Conservation (phyloP, 2,329 filamentous ascomycete genomes). For the Pseudocercospora fijiensis region DNA sequence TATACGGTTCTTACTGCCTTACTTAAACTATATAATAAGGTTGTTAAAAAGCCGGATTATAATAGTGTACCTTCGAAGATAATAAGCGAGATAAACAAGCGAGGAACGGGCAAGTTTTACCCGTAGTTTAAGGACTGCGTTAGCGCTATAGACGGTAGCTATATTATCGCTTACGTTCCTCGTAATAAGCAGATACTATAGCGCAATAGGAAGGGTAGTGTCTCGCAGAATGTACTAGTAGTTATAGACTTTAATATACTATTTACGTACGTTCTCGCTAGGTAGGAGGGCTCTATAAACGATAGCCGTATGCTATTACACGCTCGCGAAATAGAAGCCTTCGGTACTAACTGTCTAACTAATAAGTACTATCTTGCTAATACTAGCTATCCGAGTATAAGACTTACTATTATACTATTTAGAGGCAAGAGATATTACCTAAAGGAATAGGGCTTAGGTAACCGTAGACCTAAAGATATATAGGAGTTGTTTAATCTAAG, state of each 20-base stretch:
- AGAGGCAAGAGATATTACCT: not conserved
- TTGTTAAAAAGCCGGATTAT: too few species aligned
- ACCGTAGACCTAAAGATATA: not conserved
- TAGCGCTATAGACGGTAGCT: not conserved
- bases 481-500: not conserved
- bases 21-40: not conserved
- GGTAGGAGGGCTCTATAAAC: constrained; percentile 9
- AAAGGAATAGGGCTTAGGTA: not conserved
- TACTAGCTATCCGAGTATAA: too few species aligned
- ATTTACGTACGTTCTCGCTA: constrained; percentile 1
- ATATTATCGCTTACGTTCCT: not conserved
- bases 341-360: not conserved
- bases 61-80: not conserved
- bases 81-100: not conserved
- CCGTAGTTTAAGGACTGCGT: not conserved
- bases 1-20: not conserved
- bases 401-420: not conserved
- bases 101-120: not conserved
- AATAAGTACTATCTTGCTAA: too few species aligned
- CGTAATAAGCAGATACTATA: not conserved
- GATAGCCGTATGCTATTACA: not conserved
- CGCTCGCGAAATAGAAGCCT: not conserved
- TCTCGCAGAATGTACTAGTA: constrained; percentile 4
- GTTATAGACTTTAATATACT: constrained; percentile 7
- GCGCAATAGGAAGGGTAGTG: not conserved